Base-by-base conservation (phyloP, 805 yeast genomes). In the Candida endomychidarum region DNA sequence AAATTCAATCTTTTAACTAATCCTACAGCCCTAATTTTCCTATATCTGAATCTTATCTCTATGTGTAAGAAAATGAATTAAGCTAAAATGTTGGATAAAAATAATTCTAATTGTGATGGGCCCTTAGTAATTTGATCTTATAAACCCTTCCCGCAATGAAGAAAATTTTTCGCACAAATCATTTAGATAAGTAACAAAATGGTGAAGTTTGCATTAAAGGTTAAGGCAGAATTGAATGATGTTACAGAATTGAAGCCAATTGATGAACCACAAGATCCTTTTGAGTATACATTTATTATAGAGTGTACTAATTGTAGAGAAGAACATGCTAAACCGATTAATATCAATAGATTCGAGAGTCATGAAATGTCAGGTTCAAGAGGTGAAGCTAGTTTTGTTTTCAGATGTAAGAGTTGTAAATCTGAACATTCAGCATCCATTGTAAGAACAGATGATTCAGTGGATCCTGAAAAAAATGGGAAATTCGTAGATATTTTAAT, bases 311-410 rank as follows among this genome's bases (percentile, higher is more conserved):
- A 75, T 27, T 91, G 99, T 63, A 77, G 90, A 46, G 95, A 86
- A 46, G 61, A 58, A 6, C 95, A 91, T 59, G 77, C 75, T 15
- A 86, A 88, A 50, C 77, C 78, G 11, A 75, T 88, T 20, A 69
- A 76, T 17, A 79, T 90, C 54, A 84, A 85, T 58, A 63, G 78
- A 41, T 77, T 74, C 48, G 96, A 83, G 48, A 61, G 67, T 37
- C 80, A 80, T 58, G 86, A 80, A 18, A 67, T 87, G 18, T 58
- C 75, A 1, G 88, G 86, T 0, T 77, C 90, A 30, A 74, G 81
- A 45, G 96, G 96, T 10, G 86, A 81, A 45, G 95, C 96, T 6
- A 86, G 81, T 47, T 86, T 89, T 54, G 81, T 83, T 3, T 81
- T 85, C 72, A 77, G 78, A 47, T 88, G 96, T 59, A 77, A 78